A percentile compares a stretch with the other conserved stretches of the same genome.
Evolutionary conservation across 2,329 filamentous ascomycete species (phyloP).

Genomic region (Calonectria hongkongensis): DNA sequence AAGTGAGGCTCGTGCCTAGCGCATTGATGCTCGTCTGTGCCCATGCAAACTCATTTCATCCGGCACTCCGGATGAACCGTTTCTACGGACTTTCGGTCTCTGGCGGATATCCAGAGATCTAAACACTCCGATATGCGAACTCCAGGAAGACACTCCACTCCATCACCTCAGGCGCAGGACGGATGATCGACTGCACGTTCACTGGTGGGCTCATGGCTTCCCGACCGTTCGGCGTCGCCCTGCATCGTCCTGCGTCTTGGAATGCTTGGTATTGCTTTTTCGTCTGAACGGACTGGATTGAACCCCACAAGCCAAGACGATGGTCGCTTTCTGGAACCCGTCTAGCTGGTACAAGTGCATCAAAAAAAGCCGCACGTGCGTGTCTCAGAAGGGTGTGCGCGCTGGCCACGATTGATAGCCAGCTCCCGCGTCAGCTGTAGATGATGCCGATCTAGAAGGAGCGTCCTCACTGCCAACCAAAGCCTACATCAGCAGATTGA

Average conservation of each 20-base stretch:
- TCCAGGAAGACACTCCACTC: neutral
- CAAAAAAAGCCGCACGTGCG: constrained; percentile 5
- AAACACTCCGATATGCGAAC: neutral
- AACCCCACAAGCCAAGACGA: constrained; percentile 16
- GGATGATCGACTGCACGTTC: constrained; percentile 9
- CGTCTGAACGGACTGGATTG: neutral
- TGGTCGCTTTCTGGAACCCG: neutral
- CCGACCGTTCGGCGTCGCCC: neutral
- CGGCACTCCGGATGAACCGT: neutral
- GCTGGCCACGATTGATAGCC: neutral
- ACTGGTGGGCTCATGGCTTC: neutral
- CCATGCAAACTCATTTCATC: neutral
- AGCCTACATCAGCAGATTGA: constrained; percentile 10
- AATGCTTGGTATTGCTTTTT: neutral
- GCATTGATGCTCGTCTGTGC: neutral
- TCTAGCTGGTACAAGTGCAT: neutral
- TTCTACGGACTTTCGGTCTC: constrained; percentile 1
- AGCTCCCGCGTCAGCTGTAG: neutral
- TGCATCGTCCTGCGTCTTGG: neutral
- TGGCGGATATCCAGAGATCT: neutral
- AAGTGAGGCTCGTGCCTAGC: neutral
- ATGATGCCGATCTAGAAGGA: neutral
- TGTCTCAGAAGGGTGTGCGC: neutral
- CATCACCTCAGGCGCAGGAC: neutral
- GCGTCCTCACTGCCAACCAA: neutral